Conservation (phyloP, 2,329 filamentous ascomycete species). For the Neopestalotiopsis rosae region DNA sequence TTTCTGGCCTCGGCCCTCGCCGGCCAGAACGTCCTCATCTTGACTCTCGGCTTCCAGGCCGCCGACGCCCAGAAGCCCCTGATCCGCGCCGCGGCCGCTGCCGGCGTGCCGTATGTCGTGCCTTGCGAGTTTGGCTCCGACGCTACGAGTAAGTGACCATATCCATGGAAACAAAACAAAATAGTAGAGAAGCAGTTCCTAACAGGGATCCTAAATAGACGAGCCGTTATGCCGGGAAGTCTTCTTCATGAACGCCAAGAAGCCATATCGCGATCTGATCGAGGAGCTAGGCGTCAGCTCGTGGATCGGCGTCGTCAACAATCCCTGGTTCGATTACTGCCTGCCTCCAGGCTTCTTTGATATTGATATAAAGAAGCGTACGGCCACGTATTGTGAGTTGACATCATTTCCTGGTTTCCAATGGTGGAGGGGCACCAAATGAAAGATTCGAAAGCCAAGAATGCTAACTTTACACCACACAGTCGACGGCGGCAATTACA, state of each 20-base stretch:
- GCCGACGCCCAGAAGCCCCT: slow-evolving; percentile 30
- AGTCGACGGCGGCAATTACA: slow-evolving; percentile 28
- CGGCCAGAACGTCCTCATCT: slow-evolving; percentile 40
- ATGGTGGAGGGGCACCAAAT: no score
- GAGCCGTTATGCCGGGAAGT: slow-evolving; percentile 27
- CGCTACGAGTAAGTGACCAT: slow-evolving; percentile 20
- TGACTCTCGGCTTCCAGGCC: slow-evolving; percentile 31
- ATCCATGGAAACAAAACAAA: background rate
- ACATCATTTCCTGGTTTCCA: no score
- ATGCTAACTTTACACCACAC: background rate
- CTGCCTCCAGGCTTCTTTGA: slow-evolving; percentile 35
- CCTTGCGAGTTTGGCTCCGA: slow-evolving; percentile 40
- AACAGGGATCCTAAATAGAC: slow-evolving; percentile 6
- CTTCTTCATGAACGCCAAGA: slow-evolving; percentile 31
- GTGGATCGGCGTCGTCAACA: slow-evolving; percentile 39
- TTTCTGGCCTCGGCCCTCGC: slow-evolving; percentile 34
- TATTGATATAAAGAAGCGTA: slow-evolving; percentile 36
- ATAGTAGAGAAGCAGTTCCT: background rate
- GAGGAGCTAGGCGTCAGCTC: slow-evolving; percentile 35
- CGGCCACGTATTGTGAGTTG: slow-evolving; percentile 33
- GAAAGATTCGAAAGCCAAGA: background rate
- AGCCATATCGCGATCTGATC: slow-evolving; percentile 30
- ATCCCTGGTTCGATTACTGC: slow-evolving; percentile 40
- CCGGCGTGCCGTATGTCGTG: slow-evolving; percentile 36
- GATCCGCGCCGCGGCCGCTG: slow-evolving; percentile 38